Evolutionary conservation across 2,329 filamentous ascomycete species (phyloP).

Genomic region (Bipolaris oryzae): DNA sequence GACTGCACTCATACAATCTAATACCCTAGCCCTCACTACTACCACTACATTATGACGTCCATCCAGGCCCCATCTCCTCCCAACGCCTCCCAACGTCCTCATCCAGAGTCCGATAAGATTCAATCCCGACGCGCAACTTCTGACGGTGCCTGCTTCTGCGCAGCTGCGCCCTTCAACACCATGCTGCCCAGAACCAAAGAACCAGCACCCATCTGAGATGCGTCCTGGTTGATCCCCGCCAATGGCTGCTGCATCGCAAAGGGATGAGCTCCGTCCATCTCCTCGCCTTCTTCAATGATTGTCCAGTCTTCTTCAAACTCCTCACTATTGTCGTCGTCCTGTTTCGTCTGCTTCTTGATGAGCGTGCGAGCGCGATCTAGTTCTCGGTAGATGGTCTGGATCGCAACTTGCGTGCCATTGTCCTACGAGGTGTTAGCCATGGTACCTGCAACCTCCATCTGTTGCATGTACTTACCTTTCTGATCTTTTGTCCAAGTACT

Average conservation of each 20-base stretch:
- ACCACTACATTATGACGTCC: conserved; percentile 3
- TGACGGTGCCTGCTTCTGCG: conserved; percentile 26
- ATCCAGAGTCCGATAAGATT: conserved; percentile 11
- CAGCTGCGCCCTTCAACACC: conserved; percentile 34
- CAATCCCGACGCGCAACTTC: conserved; percentile 30
- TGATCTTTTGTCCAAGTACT: conserved; percentile 83
- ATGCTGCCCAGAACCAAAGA: conserved; percentile 40
- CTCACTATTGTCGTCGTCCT: conserved; percentile 53
- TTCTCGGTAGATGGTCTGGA: conserved; percentile 92
- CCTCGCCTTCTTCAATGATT: conserved; percentile 71
- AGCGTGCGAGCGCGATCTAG: conserved; percentile 89
- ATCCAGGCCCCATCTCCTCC: conserved; percentile 3
- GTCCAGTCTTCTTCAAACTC: conserved; percentile 89
- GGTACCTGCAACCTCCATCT: conserved; percentile 30
- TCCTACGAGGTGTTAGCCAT: conserved; percentile 62
- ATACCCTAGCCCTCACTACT: background rate
- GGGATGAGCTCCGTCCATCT: conserved; percentile 26
- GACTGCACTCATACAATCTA: background rate
- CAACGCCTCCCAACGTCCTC: conserved; percentile 13
- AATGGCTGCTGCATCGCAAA: conserved; percentile 32
- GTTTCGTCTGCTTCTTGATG: conserved; percentile 65
- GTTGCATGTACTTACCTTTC: conserved; percentile 66
- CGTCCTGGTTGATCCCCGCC: conserved; percentile 32
- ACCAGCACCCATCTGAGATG: conserved; percentile 26
- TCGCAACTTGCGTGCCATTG: conserved; percentile 85